Evolutionary conservation across 2,329 filamentous ascomycete species (phyloP).

Genomic region (Aureobasidium sp.): DNA sequence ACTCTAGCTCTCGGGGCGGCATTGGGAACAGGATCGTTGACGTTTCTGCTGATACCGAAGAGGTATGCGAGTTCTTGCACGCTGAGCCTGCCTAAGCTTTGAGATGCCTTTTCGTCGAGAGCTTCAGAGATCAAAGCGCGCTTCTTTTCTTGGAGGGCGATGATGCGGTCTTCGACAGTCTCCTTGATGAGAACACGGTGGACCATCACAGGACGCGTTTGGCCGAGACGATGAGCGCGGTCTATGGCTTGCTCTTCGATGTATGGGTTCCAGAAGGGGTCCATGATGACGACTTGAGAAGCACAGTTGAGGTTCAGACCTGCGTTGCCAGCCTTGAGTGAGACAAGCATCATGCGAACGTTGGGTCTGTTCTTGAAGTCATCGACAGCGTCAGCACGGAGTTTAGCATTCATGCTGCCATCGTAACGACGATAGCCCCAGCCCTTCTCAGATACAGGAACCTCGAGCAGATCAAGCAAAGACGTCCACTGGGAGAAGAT

Average conservation of each 20-base stretch:
- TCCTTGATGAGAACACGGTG: constrained; percentile 69
- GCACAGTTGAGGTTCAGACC: constrained; percentile 81
- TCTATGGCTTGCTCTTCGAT: constrained; percentile 90
- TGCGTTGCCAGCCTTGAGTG: constrained; percentile 73
- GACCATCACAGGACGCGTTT: constrained; percentile 65
- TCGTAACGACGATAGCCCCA: constrained; percentile 65
- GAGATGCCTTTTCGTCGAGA: constrained; percentile 66
- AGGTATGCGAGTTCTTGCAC: constrained; percentile 62
- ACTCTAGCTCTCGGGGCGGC: background rate
- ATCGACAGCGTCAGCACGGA: constrained; percentile 60
- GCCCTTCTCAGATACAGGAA: constrained; percentile 56
- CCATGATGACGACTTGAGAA: constrained; percentile 80
- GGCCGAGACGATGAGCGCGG: constrained; percentile 81
- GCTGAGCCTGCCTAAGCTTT: constrained; percentile 59
- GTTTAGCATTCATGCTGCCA: constrained; percentile 61
- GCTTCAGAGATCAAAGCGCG: constrained; percentile 68
- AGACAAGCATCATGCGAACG: constrained; percentile 64
- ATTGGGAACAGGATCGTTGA: background rate
- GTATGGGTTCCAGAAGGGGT: constrained; percentile 92
- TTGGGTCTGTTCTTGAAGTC: constrained; percentile 55
- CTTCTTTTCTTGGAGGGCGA: constrained; percentile 72
- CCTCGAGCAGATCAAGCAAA: constrained; percentile 68
- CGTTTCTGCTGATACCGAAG: constrained; percentile 42
- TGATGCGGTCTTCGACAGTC: constrained; percentile 84
- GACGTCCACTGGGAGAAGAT: constrained; percentile 79